phyloP scores from a whole-genome alignment of 495 filamentous ascomycete species.

The Penicillium taxi region DNA sequence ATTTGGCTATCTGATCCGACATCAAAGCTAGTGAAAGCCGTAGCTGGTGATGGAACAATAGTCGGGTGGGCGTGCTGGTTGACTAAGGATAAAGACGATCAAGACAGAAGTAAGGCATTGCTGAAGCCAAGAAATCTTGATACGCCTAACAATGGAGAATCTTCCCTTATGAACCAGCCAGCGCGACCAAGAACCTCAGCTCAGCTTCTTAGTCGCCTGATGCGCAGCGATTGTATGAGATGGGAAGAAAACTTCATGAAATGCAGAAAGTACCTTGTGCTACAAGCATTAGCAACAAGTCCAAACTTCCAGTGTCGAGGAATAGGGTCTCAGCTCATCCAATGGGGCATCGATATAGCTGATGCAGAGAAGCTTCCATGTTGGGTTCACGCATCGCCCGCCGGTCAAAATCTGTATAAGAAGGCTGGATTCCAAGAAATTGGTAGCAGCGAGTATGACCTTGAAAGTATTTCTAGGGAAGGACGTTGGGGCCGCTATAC shows the following conservation, averaged over 20 bases:
- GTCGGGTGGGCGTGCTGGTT: neutral
- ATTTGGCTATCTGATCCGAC: neutral
- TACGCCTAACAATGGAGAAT: neutral
- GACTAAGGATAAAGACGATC: neutral
- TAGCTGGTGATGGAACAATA: neutral
- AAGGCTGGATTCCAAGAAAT: neutral
- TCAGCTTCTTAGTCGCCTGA: neutral
- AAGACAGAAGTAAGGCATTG: slow-evolving; percentile 1
- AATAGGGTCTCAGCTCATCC: neutral
- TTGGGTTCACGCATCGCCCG: neutral
- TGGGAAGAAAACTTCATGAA: neutral
- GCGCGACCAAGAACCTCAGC: neutral
- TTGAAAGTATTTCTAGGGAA: neutral
- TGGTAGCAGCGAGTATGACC: neutral
- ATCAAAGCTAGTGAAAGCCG: slow-evolving; percentile 1
- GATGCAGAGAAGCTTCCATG: neutral
- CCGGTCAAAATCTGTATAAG: neutral
- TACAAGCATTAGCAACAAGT: neutral
- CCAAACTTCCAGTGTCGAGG: neutral
- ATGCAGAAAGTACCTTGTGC: neutral
- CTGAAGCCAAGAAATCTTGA: neutral
- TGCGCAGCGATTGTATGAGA: neutral
- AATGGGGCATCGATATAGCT: slow-evolving; percentile 1
- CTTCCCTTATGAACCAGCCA: neutral
- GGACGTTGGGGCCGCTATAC: too few relatives aligned